Base-by-base conservation (phyloP, 192 early-diverging fungal genomes). In the Coemansia asiatica region DNA sequence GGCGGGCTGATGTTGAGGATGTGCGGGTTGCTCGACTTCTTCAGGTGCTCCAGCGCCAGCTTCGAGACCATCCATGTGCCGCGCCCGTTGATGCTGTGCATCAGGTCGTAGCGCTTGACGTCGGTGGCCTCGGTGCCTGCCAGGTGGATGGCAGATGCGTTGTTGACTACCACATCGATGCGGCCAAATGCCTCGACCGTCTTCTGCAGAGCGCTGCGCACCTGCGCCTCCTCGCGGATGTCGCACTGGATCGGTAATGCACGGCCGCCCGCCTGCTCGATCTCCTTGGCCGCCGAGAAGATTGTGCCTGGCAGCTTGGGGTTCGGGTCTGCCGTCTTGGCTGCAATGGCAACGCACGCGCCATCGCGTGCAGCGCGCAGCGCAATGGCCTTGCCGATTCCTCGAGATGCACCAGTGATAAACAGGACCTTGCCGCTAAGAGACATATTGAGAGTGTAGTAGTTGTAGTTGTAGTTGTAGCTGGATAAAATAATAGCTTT, bases 141-240 rank as follows among this genome's bases (percentile, higher is more conserved):
- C 64, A 92, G 68, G 44, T 74, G 75, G 60, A 95, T 91, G 0
- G 91, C 93, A 25, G 88, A 90, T 4, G 93, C 86, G 59, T 90
- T 87, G 79, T 92, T 95, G 80, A 92, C 78, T 12, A 95, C 78
- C 59, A 95, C 91, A 67, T 94, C 92, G 62, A 94, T 87, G 27
- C 88, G 85, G 12, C 90, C 90, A 80, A 94, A 94, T 44, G 72
- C 70, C 35, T 73, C 68, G 1, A 87, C 89, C 1, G 89, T 87
- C 69, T 87, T 63, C 8, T 86, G 72, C 29, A 94, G 85, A 4
- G 90, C 93, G 9, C 57, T 63, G 63, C 84, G 55, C 51, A 95
- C 88, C 62, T 90, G 87, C 29, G 84, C 86, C 71, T 93, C 91
- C 62, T 87, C 86, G 57, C 91, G 88, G 72, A 95, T 92, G 63